Evolutionary conservation across 1,284 basidiomycete genomes (phyloP).

Genomic region (Cutaneotrichosporon dermatis): DNA sequence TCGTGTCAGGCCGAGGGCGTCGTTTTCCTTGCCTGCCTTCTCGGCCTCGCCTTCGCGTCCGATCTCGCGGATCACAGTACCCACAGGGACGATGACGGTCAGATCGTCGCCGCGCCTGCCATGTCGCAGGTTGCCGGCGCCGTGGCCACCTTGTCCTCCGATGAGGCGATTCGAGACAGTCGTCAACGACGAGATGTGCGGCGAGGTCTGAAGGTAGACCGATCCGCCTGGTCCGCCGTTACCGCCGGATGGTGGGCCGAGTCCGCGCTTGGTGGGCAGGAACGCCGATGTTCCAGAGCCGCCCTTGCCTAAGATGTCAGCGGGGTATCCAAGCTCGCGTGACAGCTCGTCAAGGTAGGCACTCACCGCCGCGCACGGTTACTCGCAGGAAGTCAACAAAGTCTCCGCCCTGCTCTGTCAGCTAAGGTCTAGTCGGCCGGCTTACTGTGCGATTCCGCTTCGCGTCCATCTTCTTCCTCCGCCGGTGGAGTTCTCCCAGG

Average conservation of each 20-base stretch:
- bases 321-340: neutral
- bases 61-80: slow-evolving; percentile 79
- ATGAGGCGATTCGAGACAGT: slow-evolving; percentile 64
- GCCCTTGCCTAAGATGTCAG: slow-evolving; percentile 60
- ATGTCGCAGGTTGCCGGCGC: slow-evolving; percentile 77
- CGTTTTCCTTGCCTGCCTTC: slow-evolving; percentile 46
- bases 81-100: slow-evolving; percentile 75
- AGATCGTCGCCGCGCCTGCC: slow-evolving; percentile 69
- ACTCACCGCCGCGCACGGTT: slow-evolving; percentile 66
- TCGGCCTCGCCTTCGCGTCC: slow-evolving; percentile 59
- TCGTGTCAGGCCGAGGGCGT: slow-evolving; percentile 23
- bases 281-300: slow-evolving; percentile 80
- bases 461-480: slow-evolving; percentile 40
- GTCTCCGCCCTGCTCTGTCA: slow-evolving; percentile 58
- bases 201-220: slow-evolving; percentile 73
- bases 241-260: slow-evolving; percentile 82
- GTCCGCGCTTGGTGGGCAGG: slow-evolving; percentile 64
- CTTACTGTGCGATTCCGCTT: slow-evolving; percentile 43
- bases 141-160: slow-evolving; percentile 64
- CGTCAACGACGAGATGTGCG: slow-evolving; percentile 69
- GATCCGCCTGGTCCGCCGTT: slow-evolving; percentile 83
- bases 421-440: neutral
- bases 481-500: slow-evolving; percentile 33
- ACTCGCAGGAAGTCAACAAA: slow-evolving; percentile 78
- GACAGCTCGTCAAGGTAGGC: no score